Conservation (phyloP, 164 flowering plant genomes). For the Vitis amurensis region DNA sequence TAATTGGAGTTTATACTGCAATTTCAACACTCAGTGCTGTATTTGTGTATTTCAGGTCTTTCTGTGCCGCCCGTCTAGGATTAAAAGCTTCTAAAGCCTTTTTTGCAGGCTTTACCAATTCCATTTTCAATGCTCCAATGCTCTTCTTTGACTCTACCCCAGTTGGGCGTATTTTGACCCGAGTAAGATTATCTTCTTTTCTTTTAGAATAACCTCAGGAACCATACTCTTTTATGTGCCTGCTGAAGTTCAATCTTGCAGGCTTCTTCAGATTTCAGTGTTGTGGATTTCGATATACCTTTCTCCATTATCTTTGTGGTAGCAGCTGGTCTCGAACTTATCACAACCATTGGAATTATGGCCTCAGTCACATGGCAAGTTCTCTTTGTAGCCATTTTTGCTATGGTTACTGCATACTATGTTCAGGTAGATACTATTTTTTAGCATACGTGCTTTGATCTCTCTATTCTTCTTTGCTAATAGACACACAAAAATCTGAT, state of each 20-base stretch:
- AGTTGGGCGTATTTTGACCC: slow-evolving; percentile 75
- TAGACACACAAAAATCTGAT: no score
- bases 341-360: slow-evolving; percentile 50
- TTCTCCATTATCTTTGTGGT: slow-evolving; percentile 42
- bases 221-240: background rate
- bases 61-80: slow-evolving; percentile 54
- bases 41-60: slow-evolving; percentile 57
- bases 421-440: slow-evolving; percentile 54
- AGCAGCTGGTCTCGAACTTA: slow-evolving; percentile 36
- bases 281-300: slow-evolving; percentile 78
- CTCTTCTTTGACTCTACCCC: slow-evolving; percentile 90
- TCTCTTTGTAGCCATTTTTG: slow-evolving; percentile 59
- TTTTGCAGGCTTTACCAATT: slow-evolving; percentile 56
- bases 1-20: slow-evolving; percentile 66
- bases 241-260: slow-evolving; percentile 22
- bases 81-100: slow-evolving; percentile 72
- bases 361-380: slow-evolving; percentile 89
- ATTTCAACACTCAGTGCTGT: slow-evolving; percentile 52
- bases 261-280: slow-evolving; percentile 86
- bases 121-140: slow-evolving; percentile 91
- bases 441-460: background rate
- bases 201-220: background rate
- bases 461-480: background rate
- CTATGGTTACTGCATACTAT: slow-evolving; percentile 42
- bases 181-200: slow-evolving; percentile 42